Percentiles rank a stretch among this genome's conserved stretches.
phyloP scores from a whole-genome alignment of 495 filamentous ascomycete species.

The Penicillium paxilli region DNA sequence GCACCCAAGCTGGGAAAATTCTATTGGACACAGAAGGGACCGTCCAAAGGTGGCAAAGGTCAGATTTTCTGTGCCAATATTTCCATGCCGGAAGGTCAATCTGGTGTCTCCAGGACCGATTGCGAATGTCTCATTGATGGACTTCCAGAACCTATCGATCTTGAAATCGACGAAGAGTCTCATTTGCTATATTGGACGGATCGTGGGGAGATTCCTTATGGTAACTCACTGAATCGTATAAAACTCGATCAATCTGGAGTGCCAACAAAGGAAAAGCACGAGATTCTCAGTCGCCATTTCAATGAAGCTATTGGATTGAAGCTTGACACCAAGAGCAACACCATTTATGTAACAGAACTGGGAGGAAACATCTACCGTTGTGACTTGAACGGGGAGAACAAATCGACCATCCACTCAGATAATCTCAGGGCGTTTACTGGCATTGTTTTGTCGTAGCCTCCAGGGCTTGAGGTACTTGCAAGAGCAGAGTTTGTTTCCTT shows the following conservation, averaged over 20 bases:
- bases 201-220: constrained; percentile 48
- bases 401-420: constrained; percentile 22
- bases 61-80: constrained; percentile 50
- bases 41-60: constrained; percentile 46
- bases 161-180: constrained; percentile 43
- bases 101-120: constrained; percentile 25
- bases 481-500: too few species aligned
- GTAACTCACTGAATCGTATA: constrained; percentile 45
- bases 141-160: constrained; percentile 53
- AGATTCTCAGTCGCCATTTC: constrained; percentile 36
- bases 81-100: constrained; percentile 20
- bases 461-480: not conserved
- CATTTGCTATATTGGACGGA: constrained; percentile 54
- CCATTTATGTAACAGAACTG: constrained; percentile 49
- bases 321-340: constrained; percentile 36
- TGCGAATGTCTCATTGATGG: constrained; percentile 36
- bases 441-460: constrained; percentile 6
- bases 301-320: constrained; percentile 53
- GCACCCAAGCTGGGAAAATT: constrained; percentile 36
- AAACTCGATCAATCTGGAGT: constrained; percentile 20
- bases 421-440: constrained; percentile 33
- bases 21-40: constrained; percentile 59
- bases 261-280: constrained; percentile 8
- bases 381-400: constrained; percentile 41
- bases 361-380: constrained; percentile 47